Evolutionary conservation across 441 rosid genomes (phyloP), one percentile per base, ranked within the genome.

Genomic region (Metrosideros polymorpha): DNA sequence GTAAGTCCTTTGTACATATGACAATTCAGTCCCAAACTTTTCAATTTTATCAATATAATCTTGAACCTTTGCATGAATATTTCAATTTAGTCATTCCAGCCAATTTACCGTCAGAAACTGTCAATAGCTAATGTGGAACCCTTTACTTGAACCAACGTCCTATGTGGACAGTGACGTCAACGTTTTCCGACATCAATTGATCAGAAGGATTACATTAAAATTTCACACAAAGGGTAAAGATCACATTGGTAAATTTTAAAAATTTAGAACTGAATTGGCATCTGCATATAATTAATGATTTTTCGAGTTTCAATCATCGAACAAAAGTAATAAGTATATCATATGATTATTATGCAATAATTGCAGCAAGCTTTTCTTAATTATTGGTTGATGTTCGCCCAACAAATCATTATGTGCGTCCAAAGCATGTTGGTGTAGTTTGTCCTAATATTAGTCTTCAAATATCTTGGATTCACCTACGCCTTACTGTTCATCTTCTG

Each of bases 41-140:
- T 2, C 5, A 6, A 71, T 71, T 71, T 71, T 10, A 0, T 6
- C 8, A 9, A 12, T 9, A 1, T 9, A 14, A 9, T 32, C 8
- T 32, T 32, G 1, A 63, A 63, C 45, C 0, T 19, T 9, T 18
- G 7, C 22, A 22, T 0, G 0, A 63, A 61, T n/a, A 9, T 2
- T 18, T 63, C 12, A 9, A 63, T 32, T 63, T 63, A 32, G 7
- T 18, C 43, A 32, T 32, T 4, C 1, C 1, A 1, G 6, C 6
- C 0, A 0, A 35, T 66, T 63, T 22, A 19, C 22, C 7, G 0
- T 66, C 14, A 3, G 1, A 24, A 71, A 39, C 0, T n/a, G n/a
- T n/a, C n/a, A n/a, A n/a, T n/a, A n/a, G 5, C 3, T 35, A 0
- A 35, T 0, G 2, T 3, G 12, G 3, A 22, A 0, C 3, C 0